Base-by-base conservation (phyloP, 805 yeast genomes). In the Saturnispora quitensis region DNA sequence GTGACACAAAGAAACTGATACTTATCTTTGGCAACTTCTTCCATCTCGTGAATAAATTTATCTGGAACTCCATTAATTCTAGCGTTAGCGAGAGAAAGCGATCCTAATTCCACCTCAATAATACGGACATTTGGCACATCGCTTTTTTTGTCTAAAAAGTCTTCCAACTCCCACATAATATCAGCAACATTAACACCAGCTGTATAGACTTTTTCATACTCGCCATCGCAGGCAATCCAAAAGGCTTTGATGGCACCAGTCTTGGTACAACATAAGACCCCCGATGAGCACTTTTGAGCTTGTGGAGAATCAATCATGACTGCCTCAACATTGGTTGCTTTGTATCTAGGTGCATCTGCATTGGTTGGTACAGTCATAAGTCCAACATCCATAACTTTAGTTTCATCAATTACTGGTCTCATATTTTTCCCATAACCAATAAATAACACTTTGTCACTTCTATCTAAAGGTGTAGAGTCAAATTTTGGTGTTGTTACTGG, bases 1-100 rank as follows among this genome's bases (percentile, higher is more conserved):
- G 81, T 73, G 12, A 86, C 91, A 17, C 80, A 71, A 62, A 88
- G 75, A 55, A 90, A 78, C 62, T 88, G 90, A 43, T 84, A 73
- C 60, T 86, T 81, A 60, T 85, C 88, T 45, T 50, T 53, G 25
- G 75, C 72, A 5, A 57, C 55, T 9, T 62, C 62, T 64, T 87
- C 95, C 62, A 87, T 75, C 55, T 73, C 74, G 35, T 72, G 62
- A 54, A 90, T 84, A 95, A 95, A 89, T 43, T 79, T 80, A 58
- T 86, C 91, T 0, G 93, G 79, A 22, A 89, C 95, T n/a, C 95
- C 95, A 61, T 87, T 76, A 44, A 86, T 78, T 66, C 96, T 80
- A 2, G 95, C 95, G 61, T 80, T 84, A 25, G 81, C 75, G 24
- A 89, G 72, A 2, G 87, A 76, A 34, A 85, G 71, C 0, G 89